A percentile compares a stretch with the other conserved stretches of the same genome.
Evolutionary conservation across 2,329 filamentous ascomycete genomes (phyloP).

Genomic region (Cladorrhinum sp.): DNA sequence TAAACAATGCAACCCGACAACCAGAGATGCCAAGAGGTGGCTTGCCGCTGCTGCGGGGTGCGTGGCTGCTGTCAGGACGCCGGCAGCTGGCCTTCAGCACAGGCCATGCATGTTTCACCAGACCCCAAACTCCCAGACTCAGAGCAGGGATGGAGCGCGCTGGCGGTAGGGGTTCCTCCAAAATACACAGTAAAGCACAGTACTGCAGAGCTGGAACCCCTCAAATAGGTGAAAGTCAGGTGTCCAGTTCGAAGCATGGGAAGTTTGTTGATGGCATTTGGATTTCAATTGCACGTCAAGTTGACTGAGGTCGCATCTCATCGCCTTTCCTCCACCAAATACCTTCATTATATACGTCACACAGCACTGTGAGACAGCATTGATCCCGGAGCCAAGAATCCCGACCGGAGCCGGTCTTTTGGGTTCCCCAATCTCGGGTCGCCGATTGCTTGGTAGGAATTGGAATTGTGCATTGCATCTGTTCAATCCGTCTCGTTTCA

Average conservation of each 20-base stretch:
- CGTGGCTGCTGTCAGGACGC: neutral
- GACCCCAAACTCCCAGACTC: neutral
- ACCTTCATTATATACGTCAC: neutral
- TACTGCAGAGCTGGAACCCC: neutral
- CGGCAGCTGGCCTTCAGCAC: neutral
- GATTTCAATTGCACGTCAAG: neutral
- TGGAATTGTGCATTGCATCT: neutral
- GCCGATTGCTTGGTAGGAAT: neutral
- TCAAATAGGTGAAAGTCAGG: neutral
- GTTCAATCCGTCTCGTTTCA: neutral
- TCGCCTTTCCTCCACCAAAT: too few relatives aligned
- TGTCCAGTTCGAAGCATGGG: neutral
- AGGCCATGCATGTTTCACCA: constrained; percentile 5
- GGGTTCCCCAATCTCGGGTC: neutral
- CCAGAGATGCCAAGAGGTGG: constrained; percentile 6
- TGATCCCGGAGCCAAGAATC: constrained; percentile 1
- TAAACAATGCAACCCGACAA: constrained; percentile 29
- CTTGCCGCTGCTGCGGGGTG: constrained; percentile 6
- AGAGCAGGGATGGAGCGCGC: neutral
- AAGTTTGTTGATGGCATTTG: neutral
- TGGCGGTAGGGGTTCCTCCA: neutral
- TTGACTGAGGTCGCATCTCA: too few relatives aligned
- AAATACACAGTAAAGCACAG: neutral
- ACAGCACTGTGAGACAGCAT: neutral
- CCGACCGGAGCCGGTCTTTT: constrained; percentile 2